Conservation (phyloP, 2,329 filamentous ascomycete species). For the Clonostachys rosea region DNA sequence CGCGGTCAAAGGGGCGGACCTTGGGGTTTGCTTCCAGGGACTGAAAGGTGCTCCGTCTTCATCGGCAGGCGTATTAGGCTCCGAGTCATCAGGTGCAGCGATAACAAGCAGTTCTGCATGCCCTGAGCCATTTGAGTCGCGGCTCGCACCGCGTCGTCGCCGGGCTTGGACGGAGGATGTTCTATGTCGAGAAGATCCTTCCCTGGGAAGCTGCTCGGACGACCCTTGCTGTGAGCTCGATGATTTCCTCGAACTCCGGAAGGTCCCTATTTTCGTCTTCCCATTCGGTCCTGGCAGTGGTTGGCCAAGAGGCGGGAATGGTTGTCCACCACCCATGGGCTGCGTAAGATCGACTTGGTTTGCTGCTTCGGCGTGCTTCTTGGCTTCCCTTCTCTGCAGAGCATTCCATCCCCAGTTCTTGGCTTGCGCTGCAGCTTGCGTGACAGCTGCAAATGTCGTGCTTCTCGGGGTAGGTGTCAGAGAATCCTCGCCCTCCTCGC, state of each 20-base stretch:
- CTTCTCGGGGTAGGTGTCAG: slow-evolving; percentile 11
- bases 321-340: slow-evolving; percentile 79
- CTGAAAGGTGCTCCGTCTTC: neutral
- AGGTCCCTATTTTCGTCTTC: slow-evolving; percentile 41
- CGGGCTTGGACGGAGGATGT: slow-evolving; percentile 45
- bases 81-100: slow-evolving; percentile 59
- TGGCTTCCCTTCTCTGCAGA: slow-evolving; percentile 41
- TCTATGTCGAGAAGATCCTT: neutral
- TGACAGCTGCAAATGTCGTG: slow-evolving; percentile 47
- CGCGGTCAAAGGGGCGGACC: neutral
- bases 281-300: slow-evolving; percentile 65
- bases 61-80: slow-evolving; percentile 43
- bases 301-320: slow-evolving; percentile 74
- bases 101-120: slow-evolving; percentile 57
- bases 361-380: slow-evolving; percentile 21
- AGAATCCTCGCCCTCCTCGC: no score
- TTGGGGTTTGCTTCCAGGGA: neutral
- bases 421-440: slow-evolving; percentile 49
- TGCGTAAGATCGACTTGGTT: slow-evolving; percentile 44
- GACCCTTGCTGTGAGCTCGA: slow-evolving; percentile 16
- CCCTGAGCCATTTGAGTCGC: slow-evolving; percentile 26
- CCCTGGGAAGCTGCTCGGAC: slow-evolving; percentile 10
- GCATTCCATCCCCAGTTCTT: slow-evolving; percentile 57
- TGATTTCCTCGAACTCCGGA: neutral
- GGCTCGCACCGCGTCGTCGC: slow-evolving; percentile 25